Base-by-base conservation (phyloP, 768 basidiomycete genomes). In the Xerocomus spinulosus region DNA sequence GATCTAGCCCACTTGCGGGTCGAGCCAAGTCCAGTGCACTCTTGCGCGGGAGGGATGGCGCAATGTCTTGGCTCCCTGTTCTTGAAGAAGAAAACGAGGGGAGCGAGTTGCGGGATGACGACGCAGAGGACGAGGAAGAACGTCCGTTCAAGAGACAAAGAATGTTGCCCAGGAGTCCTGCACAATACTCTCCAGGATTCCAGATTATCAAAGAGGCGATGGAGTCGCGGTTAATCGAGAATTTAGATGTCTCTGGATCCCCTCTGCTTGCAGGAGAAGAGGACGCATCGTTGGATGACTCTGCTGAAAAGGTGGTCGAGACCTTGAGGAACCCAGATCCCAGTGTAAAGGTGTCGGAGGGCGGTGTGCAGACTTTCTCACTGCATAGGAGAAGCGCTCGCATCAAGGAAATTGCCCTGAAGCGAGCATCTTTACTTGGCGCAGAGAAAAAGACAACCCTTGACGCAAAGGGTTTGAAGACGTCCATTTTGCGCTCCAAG, bases 1-100 rank as follows among this genome's bases (percentile, higher is more conserved):
- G 59, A 30, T 65, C 66, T 12, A 67, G 63, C 23, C 59, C 66
- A 9, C 61, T 68, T 14, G 56, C 56, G 4, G 42, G 51, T 42
- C 64, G 57, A 21, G 44, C 51, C 44, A 58, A 42, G 37, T 48
- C 42, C 20, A 35, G 41, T 23, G 13, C 29, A 4, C 46, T 42
- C 28, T 14, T 45, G 15, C 56, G 48, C 23, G 48, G 54, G 25
- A 51, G 50, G 26, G 40, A 38, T 14, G 40, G 35, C 42, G 9
- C 28, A 1, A 23, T 51, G 17, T 44, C 51, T 25, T 38, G 36
- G 20, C 64, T 67, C 9, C 48, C 57, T 25, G 54, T 64, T 41
- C 48, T 68, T 15, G 46, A 42, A 40, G 67, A 68, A 35, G 68
- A 62, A 44, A 59, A 50, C 12, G 68, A 68, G 34, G 51, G 50